Percentiles rank a stretch among this genome's conserved stretches.
Conservation (phyloP, 805 yeast species). For the Wickerhamiella shivajii region DNA sequence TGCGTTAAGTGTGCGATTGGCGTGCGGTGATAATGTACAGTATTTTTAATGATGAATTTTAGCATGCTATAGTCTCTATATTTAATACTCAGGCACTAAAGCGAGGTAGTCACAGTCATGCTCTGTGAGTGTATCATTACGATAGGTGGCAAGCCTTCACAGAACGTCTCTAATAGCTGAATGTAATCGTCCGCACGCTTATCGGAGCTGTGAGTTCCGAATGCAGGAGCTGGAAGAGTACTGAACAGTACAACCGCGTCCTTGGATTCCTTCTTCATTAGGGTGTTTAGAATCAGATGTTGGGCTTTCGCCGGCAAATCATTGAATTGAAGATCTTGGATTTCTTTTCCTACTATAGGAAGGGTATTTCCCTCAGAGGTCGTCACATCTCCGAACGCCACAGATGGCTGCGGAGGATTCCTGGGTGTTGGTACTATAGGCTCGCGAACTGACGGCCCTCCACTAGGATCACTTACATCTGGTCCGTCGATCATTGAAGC, state of each 20-base stretch:
- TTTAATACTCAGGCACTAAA: slow-evolving; percentile 26
- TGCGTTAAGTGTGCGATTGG: slow-evolving; percentile 35
- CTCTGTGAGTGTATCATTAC: slow-evolving; percentile 79
- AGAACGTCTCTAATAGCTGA: slow-evolving; percentile 64
- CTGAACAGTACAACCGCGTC: slow-evolving; percentile 67
- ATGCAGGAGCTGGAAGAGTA: slow-evolving; percentile 76
- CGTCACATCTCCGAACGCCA: too few species aligned
- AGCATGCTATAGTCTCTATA: neutral
- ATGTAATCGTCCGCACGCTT: slow-evolving; percentile 61
- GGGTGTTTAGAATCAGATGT: slow-evolving; percentile 72
- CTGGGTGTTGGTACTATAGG: too few species aligned
- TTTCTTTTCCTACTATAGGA: slow-evolving; percentile 3
- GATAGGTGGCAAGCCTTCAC: slow-evolving; percentile 69
- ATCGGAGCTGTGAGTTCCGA: slow-evolving; percentile 64
- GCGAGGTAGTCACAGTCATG: slow-evolving; percentile 89
- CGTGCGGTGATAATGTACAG: slow-evolving; percentile 7
- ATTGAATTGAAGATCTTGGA: slow-evolving; percentile 40
- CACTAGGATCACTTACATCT: too few species aligned
- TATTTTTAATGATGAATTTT: slow-evolving; percentile 7
- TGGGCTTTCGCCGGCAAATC: slow-evolving; percentile 88
- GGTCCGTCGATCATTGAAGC: too few species aligned
- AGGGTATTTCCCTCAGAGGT: slow-evolving; percentile 1
- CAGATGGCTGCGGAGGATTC: neutral
- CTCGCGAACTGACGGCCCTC: too few species aligned
- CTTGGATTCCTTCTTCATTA: slow-evolving; percentile 54